Evolutionary conservation across 345 rosid genomes (phyloP), one percentile per base, ranked within the genome.

Genomic region (Raphanus sativus): DNA sequence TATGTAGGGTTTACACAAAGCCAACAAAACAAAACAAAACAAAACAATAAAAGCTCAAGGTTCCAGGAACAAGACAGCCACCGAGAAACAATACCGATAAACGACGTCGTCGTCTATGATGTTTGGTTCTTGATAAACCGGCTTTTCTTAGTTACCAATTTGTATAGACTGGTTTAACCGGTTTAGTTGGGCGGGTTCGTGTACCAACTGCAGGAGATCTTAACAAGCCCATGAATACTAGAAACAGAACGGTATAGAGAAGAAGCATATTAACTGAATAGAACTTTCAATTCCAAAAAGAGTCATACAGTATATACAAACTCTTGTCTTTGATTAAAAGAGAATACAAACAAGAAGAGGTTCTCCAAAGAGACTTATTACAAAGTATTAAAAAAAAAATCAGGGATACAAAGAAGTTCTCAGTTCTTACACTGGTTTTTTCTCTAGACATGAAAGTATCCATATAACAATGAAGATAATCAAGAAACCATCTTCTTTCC

Each of bases 401-500:
- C 62, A 33, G 63, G 40, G 77, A 48, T 73, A 63, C 74, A 72
- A 67, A 66, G 77, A 48, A 64, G 69, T 72, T 78, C 65, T 64
- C 70, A 40, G 55, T 72, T 59, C 66, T 58, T 77, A n/a, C 69
- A 67, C 58, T 60, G 5, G 16, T n/a, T 7, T 78, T 73, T 78
- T 77, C 61, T 72, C 81, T 78, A 72, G 56, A 66, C 73, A 72
- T 50, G 16, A 42, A 73, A 42, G 81, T 33, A 67, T 78, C 68
- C 68, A 66, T 45, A 72, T 25, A 61, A 64, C 61, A 72, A 71
- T 71, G 67, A 77, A 71, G 76, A 65, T 58, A 58, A n/a, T 71
- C 68, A 71, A 78, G 69, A 72, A 32, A 68, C 73, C 69, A 66
- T 59, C 30, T 87, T 74, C 36, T 83, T 52, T 34, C 74, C 74